Conservation (phyloP, 1,284 basidiomycete species). For the Rhodotorula sp. region DNA sequence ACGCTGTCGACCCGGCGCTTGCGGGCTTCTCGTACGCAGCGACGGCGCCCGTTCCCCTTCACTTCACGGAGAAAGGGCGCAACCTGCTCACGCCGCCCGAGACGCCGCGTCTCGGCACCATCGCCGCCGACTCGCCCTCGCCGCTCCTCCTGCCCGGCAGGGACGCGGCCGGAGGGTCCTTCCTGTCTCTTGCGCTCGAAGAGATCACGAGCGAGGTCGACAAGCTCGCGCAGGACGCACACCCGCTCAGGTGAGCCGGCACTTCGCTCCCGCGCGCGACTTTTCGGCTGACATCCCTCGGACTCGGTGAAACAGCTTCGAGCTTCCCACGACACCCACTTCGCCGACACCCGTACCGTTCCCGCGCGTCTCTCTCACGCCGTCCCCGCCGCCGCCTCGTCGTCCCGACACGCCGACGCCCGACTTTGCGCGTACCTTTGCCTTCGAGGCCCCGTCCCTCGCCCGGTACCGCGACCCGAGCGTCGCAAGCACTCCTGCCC, state of each 20-base stretch:
- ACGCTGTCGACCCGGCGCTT: neutral
- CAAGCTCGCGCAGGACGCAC: neutral
- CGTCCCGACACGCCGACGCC: neutral
- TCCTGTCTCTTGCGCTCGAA: neutral
- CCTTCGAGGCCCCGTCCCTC: neutral
- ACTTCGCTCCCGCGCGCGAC: neutral
- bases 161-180: neutral
- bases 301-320: neutral
- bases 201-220: neutral
- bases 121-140: neutral
- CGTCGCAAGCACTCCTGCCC: too few relatives aligned
- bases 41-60: neutral
- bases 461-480: neutral
- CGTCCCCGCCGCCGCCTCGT: neutral
- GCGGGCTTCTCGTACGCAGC: neutral
- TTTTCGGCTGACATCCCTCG: neutral
- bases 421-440: neutral
- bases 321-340: neutral
- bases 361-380: neutral
- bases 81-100: slow-evolving; percentile 6
- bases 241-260: neutral
- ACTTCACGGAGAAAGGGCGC: too few relatives aligned
- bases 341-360: neutral
- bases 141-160: neutral
- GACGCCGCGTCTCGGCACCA: slow-evolving; percentile 7